phyloP scores from a whole-genome alignment of 805 yeast genomes.

The Candida coquimbonensis region DNA sequence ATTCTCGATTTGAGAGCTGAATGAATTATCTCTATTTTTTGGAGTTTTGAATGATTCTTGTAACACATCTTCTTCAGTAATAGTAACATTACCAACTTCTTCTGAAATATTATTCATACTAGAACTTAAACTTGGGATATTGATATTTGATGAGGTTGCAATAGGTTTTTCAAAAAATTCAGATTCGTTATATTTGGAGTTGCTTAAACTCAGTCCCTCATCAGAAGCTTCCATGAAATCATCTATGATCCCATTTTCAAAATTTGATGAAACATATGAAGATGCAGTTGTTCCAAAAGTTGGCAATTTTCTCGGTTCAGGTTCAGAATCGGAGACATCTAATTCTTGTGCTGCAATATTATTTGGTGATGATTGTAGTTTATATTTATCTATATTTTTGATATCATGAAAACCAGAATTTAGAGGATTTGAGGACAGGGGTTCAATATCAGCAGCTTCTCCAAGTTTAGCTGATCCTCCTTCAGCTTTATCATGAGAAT shows the following conservation, averaged over 20 bases:
- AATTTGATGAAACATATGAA: slow-evolving; percentile 19
- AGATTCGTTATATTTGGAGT: slow-evolving; percentile 5
- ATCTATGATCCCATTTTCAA: slow-evolving; percentile 21
- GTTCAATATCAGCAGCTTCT: slow-evolving; percentile 11
- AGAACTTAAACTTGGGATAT: slow-evolving; percentile 18
- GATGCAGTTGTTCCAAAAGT: slow-evolving; percentile 5
- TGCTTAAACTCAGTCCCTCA: slow-evolving; percentile 7
- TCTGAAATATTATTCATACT: slow-evolving; percentile 15
- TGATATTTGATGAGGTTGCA: slow-evolving; percentile 23
- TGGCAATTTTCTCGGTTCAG: not conserved
- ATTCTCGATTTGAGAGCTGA: slow-evolving; percentile 5
- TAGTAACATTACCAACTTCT: slow-evolving; percentile 21
- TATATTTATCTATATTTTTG: not conserved
- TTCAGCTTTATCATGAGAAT: not conserved
- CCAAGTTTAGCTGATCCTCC: not conserved
- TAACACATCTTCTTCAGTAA: slow-evolving; percentile 14
- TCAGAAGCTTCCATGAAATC: slow-evolving; percentile 19
- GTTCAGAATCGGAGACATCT: not conserved
- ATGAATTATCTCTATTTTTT: slow-evolving; percentile 9
- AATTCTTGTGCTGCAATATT: slow-evolving; percentile 10
- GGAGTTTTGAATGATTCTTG: slow-evolving; percentile 1
- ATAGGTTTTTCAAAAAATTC: slow-evolving; percentile 20
- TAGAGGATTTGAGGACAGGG: not conserved
- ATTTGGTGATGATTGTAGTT: slow-evolving; percentile 6
- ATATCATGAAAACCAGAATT: not conserved